Base-by-base conservation (phyloP, 306 rosid species). In the Bauhinia variegata region DNA sequence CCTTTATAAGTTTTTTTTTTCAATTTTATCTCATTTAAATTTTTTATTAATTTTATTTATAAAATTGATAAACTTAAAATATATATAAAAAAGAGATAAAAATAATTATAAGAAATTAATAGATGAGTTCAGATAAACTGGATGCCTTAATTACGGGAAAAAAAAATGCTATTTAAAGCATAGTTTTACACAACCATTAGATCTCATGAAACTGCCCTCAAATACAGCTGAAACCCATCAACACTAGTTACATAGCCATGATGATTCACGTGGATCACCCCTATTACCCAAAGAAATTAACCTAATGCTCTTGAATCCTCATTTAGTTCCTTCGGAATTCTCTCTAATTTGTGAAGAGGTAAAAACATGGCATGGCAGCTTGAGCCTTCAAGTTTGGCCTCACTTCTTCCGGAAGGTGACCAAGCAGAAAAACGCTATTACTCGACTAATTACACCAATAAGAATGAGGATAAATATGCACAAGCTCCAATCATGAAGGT, bases 401-500 rank as follows among this genome's bases (percentile, higher is more conserved):
- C 58, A 90, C 77, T 93, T 93, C 87, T 79, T 90, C 67, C 73
- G 87, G 75, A 90, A 85, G 57, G 78, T 77, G 18, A 93, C 57
- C 96, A 90, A 78, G 56, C 83, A 84, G 47, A 86, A 43, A 75
- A 86, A 90, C 13, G 97, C 88, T 18, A 83, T 37, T 11, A 46
- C 59, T 4, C 99, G 86, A 51, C 84, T 67, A 66, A 86, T 16
- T 6, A 86, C 18, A 28, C 99, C 99, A n/a, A 78, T 71, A 57
- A 79, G 64, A 51, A 86, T 12, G 70, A 93, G 87, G 62, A 89
- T 73, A 36, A 67, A 48, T 68, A 90, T 54, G 55, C 97, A 88
- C 18, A 83, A 83, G 60, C 65, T 75, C 99, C 97, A 88, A 69
- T 90, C 81, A 71, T 88, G 91, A 78, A 93, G 79, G 72, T 81